A percentile compares a stretch with the other conserved stretches of the same genome.
Evolutionary conservation across 371 early-diverging fungal species (phyloP).

Genomic region (Funneliformis caledonium): DNA sequence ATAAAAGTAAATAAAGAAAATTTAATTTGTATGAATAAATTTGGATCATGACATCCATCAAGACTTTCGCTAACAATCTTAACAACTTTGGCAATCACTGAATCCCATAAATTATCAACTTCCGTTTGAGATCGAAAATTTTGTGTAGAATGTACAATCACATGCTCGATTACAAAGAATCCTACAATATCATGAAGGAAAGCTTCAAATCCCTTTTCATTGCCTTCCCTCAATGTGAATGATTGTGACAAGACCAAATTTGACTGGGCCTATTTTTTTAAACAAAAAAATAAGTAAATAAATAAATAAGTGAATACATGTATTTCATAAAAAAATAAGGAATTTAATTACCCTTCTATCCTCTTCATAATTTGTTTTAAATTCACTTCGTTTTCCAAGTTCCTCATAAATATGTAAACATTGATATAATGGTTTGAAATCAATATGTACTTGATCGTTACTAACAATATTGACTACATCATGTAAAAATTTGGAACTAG

Average conservation of each 20-base stretch:
- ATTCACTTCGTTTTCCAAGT: conserved; percentile 83
- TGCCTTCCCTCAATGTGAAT: conserved; percentile 65
- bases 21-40: conserved; percentile 80
- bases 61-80: conserved; percentile 79
- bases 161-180: conserved; percentile 94
- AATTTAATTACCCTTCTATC: conserved; percentile 69
- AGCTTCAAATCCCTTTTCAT: conserved; percentile 71
- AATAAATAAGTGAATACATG: too few relatives aligned
- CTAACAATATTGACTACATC: conserved; percentile 66
- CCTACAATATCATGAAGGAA: conserved; percentile 91
- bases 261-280: conserved; percentile 66
- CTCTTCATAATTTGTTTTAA: conserved; percentile 89
- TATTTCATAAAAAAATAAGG: too few relatives aligned
- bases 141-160: conserved; percentile 85
- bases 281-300: conserved; percentile 42
- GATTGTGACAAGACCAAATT: conserved; percentile 68
- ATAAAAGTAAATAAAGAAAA: conserved; percentile 78
- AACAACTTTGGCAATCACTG: conserved; percentile 78
- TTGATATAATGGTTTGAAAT: conserved; percentile 94
- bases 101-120: conserved; percentile 90
- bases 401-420: conserved; percentile 95
- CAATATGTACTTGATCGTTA: conserved; percentile 73
- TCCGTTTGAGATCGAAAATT: conserved; percentile 89
- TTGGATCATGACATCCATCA: conserved; percentile 77
- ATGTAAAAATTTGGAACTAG: conserved; percentile 14